These are phyloP conservation scores for Ogataea parapolymorpha DNA, from an alignment of 805 yeast genomes.

Conservation along the genomic window DNA sequence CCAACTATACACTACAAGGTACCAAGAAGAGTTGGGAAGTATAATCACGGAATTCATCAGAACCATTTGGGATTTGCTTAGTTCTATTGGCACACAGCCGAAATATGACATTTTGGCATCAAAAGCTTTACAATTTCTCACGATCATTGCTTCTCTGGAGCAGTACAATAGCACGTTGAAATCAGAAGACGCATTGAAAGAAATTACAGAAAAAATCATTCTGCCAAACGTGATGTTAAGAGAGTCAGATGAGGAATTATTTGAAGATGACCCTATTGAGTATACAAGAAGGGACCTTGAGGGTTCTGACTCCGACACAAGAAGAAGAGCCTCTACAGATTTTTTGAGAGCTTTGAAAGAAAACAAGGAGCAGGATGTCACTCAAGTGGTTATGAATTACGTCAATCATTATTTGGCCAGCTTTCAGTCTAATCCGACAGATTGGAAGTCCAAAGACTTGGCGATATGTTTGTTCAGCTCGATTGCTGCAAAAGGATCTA, in stretches of 20 bases:
- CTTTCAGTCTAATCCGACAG: constrained; percentile 40
- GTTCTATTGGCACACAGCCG: constrained; percentile 60
- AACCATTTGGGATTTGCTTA: constrained; percentile 75
- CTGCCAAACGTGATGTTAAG: constrained; percentile 86
- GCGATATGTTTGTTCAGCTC: constrained; percentile 84
- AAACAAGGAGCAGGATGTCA: constrained; percentile 68
- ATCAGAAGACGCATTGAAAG: constrained; percentile 58
- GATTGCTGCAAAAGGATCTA: constrained; percentile 84
- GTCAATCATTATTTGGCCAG: constrained; percentile 62
- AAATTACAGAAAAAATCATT: constrained; percentile 76
- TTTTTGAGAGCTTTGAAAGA: constrained; percentile 83
- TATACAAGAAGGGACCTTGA: constrained; percentile 90
- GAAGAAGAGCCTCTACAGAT: constrained; percentile 91
- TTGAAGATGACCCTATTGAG: constrained; percentile 96
- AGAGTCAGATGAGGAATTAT: constrained; percentile 84
- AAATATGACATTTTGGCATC: constrained; percentile 85
- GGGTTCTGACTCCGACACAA: constrained; percentile 89
- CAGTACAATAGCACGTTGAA: constrained; percentile 65
- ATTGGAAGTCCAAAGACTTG: constrained; percentile 86
- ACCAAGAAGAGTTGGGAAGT: constrained; percentile 86
- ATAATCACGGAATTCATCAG: constrained; percentile 75
- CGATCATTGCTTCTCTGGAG: constrained; percentile 72
- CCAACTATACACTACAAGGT: constrained; percentile 82
- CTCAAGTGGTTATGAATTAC: constrained; percentile 70
- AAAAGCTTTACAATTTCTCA: constrained; percentile 73